Evolutionary conservation across 164 flowering plant genomes (phyloP).

Genomic region (Vitis rotundifolia): DNA sequence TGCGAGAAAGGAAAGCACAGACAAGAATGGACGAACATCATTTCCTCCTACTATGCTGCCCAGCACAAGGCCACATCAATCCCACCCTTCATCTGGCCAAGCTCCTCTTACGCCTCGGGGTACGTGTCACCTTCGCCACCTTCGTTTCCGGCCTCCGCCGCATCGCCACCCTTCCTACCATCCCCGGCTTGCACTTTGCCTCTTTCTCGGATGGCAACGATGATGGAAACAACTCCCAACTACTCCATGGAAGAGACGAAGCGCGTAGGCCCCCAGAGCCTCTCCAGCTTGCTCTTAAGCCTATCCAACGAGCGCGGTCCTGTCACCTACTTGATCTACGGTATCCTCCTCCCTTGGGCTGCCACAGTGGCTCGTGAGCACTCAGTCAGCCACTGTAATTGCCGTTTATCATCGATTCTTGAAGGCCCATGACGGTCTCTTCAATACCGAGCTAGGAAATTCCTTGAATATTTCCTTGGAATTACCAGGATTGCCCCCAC

Average conservation of each 20-base stretch:
- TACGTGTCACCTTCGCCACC: conserved; percentile 20
- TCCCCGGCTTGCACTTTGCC: conserved; percentile 9
- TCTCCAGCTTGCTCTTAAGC: neutral
- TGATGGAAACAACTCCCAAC: conserved; percentile 3
- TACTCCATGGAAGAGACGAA: neutral
- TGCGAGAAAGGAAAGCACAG: too few species aligned
- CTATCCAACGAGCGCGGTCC: neutral
- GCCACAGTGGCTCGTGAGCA: conserved; percentile 10
- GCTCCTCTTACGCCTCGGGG: conserved; percentile 6
- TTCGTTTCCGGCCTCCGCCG: neutral
- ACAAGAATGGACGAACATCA: neutral
- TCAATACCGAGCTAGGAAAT: neutral
- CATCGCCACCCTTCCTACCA: neutral
- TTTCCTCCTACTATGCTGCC: conserved; percentile 8
- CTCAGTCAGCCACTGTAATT: conserved; percentile 16
- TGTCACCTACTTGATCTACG: conserved; percentile 10
- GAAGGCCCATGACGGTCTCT: conserved; percentile 2
- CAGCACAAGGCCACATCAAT: conserved; percentile 21
- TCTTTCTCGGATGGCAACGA: conserved; percentile 20
- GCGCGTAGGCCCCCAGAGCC: conserved; percentile 5
- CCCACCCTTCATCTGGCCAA: conserved; percentile 18
- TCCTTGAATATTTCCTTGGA: neutral
- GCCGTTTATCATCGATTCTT: conserved; percentile 14
- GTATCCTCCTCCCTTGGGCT: conserved; percentile 7
- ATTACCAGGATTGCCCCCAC: conserved; percentile 14